Conservation (phyloP, 495 filamentous ascomycete species). For the Friedmanniomyces simplex region DNA sequence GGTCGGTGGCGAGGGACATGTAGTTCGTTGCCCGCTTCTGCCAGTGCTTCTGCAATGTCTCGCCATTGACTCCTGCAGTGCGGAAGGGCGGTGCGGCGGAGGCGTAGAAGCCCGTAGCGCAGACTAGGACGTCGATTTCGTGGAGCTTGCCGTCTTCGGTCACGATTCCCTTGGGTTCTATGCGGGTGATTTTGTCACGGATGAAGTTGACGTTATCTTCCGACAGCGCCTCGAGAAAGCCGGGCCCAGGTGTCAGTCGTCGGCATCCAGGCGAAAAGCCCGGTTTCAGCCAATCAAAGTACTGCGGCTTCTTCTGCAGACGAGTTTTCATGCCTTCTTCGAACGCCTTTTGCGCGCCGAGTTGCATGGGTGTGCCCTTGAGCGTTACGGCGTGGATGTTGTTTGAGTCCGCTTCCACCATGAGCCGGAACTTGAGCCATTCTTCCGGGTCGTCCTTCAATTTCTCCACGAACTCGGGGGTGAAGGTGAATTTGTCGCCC, state of each 20-base stretch:
- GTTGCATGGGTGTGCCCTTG: constrained; percentile 23
- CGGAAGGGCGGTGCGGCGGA: constrained; percentile 28
- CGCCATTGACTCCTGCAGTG: constrained; percentile 18
- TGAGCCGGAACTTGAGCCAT: constrained; percentile 28
- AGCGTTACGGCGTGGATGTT: constrained; percentile 27
- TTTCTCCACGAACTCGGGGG: constrained; percentile 13
- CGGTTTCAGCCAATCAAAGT: constrained; percentile 26
- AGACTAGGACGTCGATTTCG: constrained; percentile 29
- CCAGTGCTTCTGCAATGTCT: constrained; percentile 25
- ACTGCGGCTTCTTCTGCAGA: constrained; percentile 23
- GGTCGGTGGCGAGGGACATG: constrained; percentile 25
- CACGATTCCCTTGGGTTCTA: constrained; percentile 22
- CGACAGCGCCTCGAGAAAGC: constrained; percentile 30
- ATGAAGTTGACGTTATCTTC: constrained; percentile 29
- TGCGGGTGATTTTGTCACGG: constrained; percentile 19
- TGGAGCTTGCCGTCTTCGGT: constrained; percentile 26
- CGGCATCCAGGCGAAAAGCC: constrained; percentile 28
- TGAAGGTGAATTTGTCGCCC: constrained; percentile 15
- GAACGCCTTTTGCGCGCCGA: constrained; percentile 24
- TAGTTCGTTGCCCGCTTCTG: constrained; percentile 22
- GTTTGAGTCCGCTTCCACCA: constrained; percentile 29
- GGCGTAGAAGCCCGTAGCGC: constrained; percentile 32
- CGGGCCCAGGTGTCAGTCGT: constrained; percentile 30
- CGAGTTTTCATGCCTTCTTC: constrained; percentile 25
- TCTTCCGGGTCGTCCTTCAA: constrained; percentile 16